These are phyloP conservation scores for Sclerotinia minor DNA, from an alignment of 2,329 filamentous ascomycete genomes.

Conservation along the genomic window DNA sequence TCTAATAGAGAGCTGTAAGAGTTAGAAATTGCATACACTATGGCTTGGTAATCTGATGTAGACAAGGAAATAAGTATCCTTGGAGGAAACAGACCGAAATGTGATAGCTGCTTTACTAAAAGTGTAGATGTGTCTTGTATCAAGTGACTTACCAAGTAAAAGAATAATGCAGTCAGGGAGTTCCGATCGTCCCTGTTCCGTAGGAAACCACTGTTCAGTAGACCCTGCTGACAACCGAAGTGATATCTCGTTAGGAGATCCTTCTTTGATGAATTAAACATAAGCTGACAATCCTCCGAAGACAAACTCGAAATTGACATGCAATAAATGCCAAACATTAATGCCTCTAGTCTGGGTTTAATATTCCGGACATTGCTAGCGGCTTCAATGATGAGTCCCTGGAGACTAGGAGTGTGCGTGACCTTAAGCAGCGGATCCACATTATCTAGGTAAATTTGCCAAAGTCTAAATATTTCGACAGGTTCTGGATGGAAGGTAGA, in stretches of 20 bases:
- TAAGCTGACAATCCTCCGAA: slow-evolving; percentile 52
- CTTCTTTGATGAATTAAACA: slow-evolving; percentile 44
- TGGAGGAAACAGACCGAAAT: too few relatives aligned
- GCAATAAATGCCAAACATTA: slow-evolving; percentile 66
- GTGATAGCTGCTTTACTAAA: too few relatives aligned
- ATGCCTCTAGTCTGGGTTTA: slow-evolving; percentile 58
- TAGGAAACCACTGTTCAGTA: slow-evolving; percentile 47
- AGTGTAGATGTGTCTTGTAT: too few relatives aligned
- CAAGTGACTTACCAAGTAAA: slow-evolving; percentile 51
- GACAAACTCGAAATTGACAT: slow-evolving; percentile 58
- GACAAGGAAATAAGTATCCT: too few relatives aligned
- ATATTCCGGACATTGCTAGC: slow-evolving; percentile 56
- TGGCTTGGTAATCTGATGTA: neutral
- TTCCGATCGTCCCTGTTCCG: slow-evolving; percentile 45
- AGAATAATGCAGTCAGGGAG: slow-evolving; percentile 52
- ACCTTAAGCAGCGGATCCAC: slow-evolving; percentile 73
- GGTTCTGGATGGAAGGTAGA: slow-evolving; percentile 55
- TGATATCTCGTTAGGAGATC: slow-evolving; percentile 47
- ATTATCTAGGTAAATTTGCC: slow-evolving; percentile 73
- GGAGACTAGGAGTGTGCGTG: slow-evolving; percentile 69
- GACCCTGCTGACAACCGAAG: slow-evolving; percentile 49
- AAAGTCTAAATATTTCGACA: slow-evolving; percentile 67
- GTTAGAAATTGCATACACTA: slow-evolving; percentile 27
- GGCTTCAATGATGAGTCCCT: slow-evolving; percentile 64
- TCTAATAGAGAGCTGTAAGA: slow-evolving; percentile 35